phyloP scores from a whole-genome alignment of 1,284 basidiomycete species.

The Leccinum pachyderme region DNA sequence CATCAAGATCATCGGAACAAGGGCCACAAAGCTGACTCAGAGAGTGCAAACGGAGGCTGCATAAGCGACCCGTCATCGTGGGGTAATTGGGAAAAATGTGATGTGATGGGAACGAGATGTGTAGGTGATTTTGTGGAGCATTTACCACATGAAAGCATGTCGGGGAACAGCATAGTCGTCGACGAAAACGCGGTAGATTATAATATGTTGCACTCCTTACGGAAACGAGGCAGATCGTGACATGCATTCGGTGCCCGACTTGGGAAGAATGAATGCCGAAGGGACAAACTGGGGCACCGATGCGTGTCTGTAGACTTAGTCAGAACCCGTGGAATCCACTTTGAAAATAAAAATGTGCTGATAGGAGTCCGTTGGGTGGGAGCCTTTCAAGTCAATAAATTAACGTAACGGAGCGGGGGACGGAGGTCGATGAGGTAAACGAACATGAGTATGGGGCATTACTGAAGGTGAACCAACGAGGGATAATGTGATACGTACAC shows the following conservation, averaged over 20 bases:
- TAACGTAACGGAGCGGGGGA: constrained; percentile 10
- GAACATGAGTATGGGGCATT: constrained; percentile 19
- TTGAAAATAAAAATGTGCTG: constrained; percentile 9
- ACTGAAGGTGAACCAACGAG: constrained; percentile 2
- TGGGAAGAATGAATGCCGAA: constrained; percentile 18
- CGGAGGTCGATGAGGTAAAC: constrained; percentile 26
- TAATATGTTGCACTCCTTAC: constrained; percentile 6
- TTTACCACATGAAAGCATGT: constrained; percentile 7
- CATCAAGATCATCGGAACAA: constrained; percentile 6
- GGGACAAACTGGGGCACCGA: constrained; percentile 5
- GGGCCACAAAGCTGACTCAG: constrained; percentile 4
- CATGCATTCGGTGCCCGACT: constrained; percentile 13
- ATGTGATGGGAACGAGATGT: constrained; percentile 10
- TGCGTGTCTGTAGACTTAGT: constrained; percentile 22
- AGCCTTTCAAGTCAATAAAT: constrained; percentile 6
- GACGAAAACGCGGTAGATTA: constrained; percentile 9
- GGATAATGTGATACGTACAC: constrained; percentile 14
- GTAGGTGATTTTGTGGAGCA: constrained; percentile 20
- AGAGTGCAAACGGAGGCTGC: background rate
- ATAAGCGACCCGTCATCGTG: constrained; percentile 22
- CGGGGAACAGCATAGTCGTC: constrained; percentile 9
- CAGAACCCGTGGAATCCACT: constrained; percentile 14
- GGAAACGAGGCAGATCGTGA: constrained; percentile 23
- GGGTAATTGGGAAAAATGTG: constrained; percentile 16
- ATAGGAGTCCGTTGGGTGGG: constrained; percentile 7